phyloP scores from a whole-genome alignment of 2,329 filamentous ascomycete genomes.

The Pseudogymnoascus sp. region DNA sequence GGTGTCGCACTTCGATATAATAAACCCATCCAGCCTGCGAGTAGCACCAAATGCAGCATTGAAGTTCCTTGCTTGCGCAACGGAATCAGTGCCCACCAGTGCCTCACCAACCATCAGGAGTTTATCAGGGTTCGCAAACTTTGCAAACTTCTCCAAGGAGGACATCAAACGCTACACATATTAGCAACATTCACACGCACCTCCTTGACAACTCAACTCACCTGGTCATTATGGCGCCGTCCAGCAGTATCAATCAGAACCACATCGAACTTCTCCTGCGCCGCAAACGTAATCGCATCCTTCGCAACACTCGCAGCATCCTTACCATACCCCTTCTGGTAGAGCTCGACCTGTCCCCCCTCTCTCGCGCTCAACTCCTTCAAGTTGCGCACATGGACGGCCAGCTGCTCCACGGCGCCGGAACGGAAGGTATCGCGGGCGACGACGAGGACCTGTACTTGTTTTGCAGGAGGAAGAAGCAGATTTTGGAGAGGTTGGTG shows the following conservation, averaged over 20 bases:
- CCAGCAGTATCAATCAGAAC: slow-evolving; percentile 96
- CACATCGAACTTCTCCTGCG: slow-evolving; percentile 74
- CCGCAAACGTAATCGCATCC: slow-evolving; percentile 79
- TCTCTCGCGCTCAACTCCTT: slow-evolving; percentile 82
- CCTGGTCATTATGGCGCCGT: slow-evolving; percentile 84
- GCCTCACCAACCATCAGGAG: slow-evolving; percentile 93
- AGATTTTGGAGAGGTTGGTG: slow-evolving; percentile 95
- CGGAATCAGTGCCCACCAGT: slow-evolving; percentile 89
- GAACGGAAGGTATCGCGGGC: slow-evolving; percentile 96
- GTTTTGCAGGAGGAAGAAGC: slow-evolving; percentile 96
- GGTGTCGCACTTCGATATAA: slow-evolving; percentile 97
- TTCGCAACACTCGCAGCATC: slow-evolving; percentile 93
- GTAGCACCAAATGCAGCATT: slow-evolving; percentile 82
- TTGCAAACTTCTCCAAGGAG: slow-evolving; percentile 92
- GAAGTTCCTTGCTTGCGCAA: slow-evolving; percentile 94
- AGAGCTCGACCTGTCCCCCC: slow-evolving; percentile 79
- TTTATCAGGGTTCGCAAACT: slow-evolving; percentile 93
- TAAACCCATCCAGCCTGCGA: slow-evolving; percentile 84
- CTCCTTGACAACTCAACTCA: slow-evolving; percentile 13
- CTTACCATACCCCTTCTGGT: slow-evolving; percentile 96
- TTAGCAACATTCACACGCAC: slow-evolving; percentile 13
- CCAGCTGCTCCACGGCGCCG: slow-evolving; percentile 92
- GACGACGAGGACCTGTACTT: slow-evolving; percentile 89
- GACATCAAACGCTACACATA: slow-evolving; percentile 70
- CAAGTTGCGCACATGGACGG: slow-evolving; percentile 89